Percentiles rank a stretch among this genome's conserved stretches.
Conservation (phyloP, 164 flowering plant genomes). For the Liriodendron chinense region DNA sequence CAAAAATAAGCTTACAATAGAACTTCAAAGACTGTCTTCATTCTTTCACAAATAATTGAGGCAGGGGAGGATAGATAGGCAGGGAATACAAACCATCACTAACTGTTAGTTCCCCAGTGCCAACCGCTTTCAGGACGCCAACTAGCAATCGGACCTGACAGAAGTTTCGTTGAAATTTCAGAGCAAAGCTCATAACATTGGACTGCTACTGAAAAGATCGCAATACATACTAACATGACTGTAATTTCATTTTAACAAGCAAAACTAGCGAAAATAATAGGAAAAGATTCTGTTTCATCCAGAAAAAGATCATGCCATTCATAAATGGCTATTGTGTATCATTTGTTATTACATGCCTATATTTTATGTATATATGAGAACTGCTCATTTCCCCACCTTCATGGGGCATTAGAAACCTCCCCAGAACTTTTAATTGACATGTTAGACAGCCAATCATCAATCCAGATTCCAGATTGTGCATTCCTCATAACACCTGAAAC, state of each 20-base stretch:
- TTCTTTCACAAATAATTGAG: not conserved
- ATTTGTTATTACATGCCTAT: not conserved
- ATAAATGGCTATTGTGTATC: not conserved
- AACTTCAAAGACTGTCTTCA: not conserved
- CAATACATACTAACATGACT: conserved; percentile 2
- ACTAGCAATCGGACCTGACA: conserved; percentile 86
- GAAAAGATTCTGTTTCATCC: not conserved
- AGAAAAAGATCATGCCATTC: not conserved
- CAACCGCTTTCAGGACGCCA: conserved; percentile 82
- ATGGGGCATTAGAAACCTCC: too few species aligned
- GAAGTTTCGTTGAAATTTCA: not conserved
- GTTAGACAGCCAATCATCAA: too few species aligned
- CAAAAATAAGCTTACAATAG: not conserved
- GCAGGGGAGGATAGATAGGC: not conserved
- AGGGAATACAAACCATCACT: conserved; percentile 51
- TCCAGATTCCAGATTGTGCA: too few species aligned
- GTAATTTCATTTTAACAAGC: not conserved
- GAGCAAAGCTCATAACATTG: not conserved
- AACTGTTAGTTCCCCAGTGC: conserved; percentile 65
- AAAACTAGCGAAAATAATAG: not conserved
- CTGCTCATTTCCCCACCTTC: too few species aligned
- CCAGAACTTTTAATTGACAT: too few species aligned
- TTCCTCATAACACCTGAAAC: too few species aligned
- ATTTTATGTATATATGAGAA: too few species aligned
- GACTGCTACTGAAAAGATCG: not conserved